Evolutionary conservation across 2,329 filamentous ascomycete genomes (phyloP), one percentile per base, ranked within the genome.

Genomic region (Paraconiothyrium brasiliense): DNA sequence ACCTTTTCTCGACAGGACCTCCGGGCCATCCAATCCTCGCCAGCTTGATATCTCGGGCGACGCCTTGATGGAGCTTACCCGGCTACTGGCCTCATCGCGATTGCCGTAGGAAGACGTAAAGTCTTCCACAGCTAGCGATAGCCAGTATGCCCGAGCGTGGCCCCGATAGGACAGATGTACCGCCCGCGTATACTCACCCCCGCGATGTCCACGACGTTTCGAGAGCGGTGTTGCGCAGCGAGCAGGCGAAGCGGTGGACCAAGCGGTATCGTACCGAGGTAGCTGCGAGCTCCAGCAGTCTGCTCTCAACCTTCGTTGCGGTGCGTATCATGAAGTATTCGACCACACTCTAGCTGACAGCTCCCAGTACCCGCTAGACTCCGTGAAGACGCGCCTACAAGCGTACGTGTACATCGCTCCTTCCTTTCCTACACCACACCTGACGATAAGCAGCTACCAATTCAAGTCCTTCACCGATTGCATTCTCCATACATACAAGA

Each of bases 371-470:
- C 92, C 92, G 24, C 87, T 96, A 69, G 92, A 96, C 78, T 94
- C 92, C 71, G 90, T 94, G 76, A 96, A 96, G 84, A 94, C 91
- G 59, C 91, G 92, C 73, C 92, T 95, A 88, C 92, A 96, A 82
- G 92, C 91, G 67, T 81, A 78, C 64, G 79, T 43, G 6, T 14
- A 22, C 39, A 37, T 22, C 22, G 4, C 49, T 34, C 54, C 57
- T 43, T 59, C 46, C 51, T 60, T 55, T 27, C 30, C 16, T 27
- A 11, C 41, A 24, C 54, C 34, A 60, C 37, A 32, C 34, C 69
- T 76, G 61, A 76, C 67, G 34, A 39, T 24, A 6, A 54, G 46
- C 59, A 77, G 76, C 49, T 94, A 95, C 80, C 88, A 90, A 66
- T 94, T 91, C 80, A 84, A 86, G 67, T 92, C 86, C 68, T 92